Base-by-base conservation (phyloP, 176 grass and related monocot species). In the Coix lacrymajobi region DNA sequence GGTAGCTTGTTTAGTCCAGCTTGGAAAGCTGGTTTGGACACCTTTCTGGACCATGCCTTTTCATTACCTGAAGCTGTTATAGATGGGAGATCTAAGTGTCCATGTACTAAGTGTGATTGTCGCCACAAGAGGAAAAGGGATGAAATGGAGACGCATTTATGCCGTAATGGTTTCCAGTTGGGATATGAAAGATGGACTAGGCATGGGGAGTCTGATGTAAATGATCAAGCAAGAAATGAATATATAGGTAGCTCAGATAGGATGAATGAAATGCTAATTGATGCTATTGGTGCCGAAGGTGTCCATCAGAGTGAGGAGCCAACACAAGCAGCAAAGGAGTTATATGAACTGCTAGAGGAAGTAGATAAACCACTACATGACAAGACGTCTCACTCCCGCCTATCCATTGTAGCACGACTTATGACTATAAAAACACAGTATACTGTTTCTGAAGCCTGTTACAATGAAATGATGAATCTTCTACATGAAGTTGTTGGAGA, bases 121-220 rank as follows among this genome's bases (percentile, higher is more conserved):
- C 37, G 67, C 26, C 66, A 71, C 14, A 71, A 62, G 37, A 38
- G 19, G 29, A 72, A 60, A 32, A 62, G 52, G 26, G 37, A 72
- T 33, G 52, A n/a, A 9, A 72, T 82, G 17, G 54, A 58, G 11
- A 44, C 24, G 5, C 79, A 82, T 72, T 45, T 82, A 9, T 82
- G 79, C 19, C 11, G 7, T 7, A 82, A 82, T 7, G 68, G 80
- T 24, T 82, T 62, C 20, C 5, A 33, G 11, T 72, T 72, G 28
- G 52, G 52, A 24, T 82, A 82, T 24, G 26, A 62, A 36, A 36
- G 7, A 15, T 73, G 43, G 69, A 71, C 39, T 30, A 73, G 9
- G 7, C 25, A 73, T 73, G 69, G 40, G 4, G 41, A 73, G 40
- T 3, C 25, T 73, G 15, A 11, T 28, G 17, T 31, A 20, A 7